Base-by-base conservation (phyloP, 2,329 filamentous ascomycete genomes). In the Hypoxylon sp. region DNA sequence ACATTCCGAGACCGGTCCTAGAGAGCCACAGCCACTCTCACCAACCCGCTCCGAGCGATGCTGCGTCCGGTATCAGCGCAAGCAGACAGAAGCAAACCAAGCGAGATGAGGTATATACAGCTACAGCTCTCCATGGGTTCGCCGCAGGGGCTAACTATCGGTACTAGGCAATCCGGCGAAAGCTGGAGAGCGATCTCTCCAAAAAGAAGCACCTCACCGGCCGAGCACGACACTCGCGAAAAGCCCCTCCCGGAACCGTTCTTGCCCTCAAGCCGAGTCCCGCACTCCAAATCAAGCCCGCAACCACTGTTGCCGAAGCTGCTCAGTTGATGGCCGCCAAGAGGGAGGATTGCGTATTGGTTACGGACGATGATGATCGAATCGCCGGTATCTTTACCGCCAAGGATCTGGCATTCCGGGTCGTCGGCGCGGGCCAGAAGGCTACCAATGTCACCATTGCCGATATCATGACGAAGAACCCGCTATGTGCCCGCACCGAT, bases 391-490 rank as follows among this genome's bases (percentile, higher is more conserved):
- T 99, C 78, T 99, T 99, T 79, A 99, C 95, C 0, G 95, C 95
- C 70, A 99, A 99, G 83, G 95, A 99, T 83, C 84, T 99, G 76
- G 95, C 95, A 17, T 99, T 98, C 84, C 89, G 95, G 61, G 95
- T 99, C 10, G 94, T 99, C 24, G 95, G 94, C 58, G 88, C 89
- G 58, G 95, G 95, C 26, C 85, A 94, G 74, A 97, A 97, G 82
- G 91, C 95, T 30, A 90, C 88, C 77, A 92, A 90, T 76, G 88
- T 98, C 72, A 97, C 93, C 20, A 97, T 99, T 76, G 91, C 93
- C 70, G 94, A 98, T 76, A 99, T 99, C 79, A 99, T 99, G 95
- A 99, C 95, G 76, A 97, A 98, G 85, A 99, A 99, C 81, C 95
- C 95, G 10, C 87, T 99, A 15, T 99, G 95, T 78, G 95, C 95